Evolutionary conservation across 1,284 basidiomycete genomes (phyloP).

Genomic region (Ustilago esculenta): DNA sequence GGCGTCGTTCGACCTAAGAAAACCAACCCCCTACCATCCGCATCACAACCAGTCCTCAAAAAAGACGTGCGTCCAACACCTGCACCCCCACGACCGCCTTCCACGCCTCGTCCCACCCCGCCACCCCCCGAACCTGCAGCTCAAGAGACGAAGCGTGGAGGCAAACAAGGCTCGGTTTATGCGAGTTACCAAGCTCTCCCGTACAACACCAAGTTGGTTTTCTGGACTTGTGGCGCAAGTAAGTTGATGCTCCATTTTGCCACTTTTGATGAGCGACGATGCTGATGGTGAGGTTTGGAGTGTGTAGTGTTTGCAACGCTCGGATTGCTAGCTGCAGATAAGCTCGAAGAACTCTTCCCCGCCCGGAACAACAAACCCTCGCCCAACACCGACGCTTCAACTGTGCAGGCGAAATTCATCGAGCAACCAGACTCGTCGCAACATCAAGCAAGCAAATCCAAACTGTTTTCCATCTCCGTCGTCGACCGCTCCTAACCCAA

Average conservation of each 20-base stretch:
- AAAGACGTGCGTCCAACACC: constrained; percentile 11
- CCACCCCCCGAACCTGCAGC: too few species aligned
- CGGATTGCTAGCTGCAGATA: constrained; percentile 31
- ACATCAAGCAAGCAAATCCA: background rate
- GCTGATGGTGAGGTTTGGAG: too few species aligned
- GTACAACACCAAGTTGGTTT: constrained; percentile 34
- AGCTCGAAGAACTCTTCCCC: constrained; percentile 38
- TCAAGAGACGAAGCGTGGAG: too few species aligned
- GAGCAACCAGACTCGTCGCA: background rate
- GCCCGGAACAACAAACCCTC: constrained; percentile 27
- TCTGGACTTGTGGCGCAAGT: constrained; percentile 37
- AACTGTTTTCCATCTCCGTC: constrained; percentile 28
- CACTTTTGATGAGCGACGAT: too few species aligned
- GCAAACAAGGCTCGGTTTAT: constrained; percentile 13
- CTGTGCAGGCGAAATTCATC: constrained; percentile 16
- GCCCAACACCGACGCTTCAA: too few species aligned
- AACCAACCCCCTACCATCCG: background rate
- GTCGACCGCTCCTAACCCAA: constrained; percentile 33
- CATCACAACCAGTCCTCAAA: constrained; percentile 18
- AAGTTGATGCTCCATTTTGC: constrained; percentile 1
- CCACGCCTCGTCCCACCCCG: too few species aligned
- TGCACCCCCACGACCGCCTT: too few species aligned
- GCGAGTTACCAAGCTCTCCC: constrained; percentile 18
- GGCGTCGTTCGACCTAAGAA: background rate
- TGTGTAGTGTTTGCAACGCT: constrained; percentile 20